Conservation (phyloP, 768 basidiomycete genomes). For the Sarcomyxa edulis region DNA sequence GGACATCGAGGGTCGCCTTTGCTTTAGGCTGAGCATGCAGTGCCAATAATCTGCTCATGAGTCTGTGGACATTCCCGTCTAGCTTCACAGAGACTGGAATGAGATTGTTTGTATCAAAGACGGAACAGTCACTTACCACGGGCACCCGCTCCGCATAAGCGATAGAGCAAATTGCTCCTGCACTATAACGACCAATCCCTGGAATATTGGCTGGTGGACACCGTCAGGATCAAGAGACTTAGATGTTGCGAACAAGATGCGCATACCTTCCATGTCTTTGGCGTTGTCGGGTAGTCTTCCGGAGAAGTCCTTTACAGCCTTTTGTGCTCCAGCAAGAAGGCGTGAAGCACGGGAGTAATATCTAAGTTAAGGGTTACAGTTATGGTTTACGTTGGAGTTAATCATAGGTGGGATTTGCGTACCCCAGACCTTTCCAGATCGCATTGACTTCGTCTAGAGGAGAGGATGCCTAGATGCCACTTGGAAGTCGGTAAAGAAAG, state of each 20-base stretch:
- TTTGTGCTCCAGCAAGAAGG: conserved; percentile 79
- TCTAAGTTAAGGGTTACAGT: no score
- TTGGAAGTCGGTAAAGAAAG: no score
- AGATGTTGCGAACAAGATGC: no score
- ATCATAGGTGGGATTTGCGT: no score
- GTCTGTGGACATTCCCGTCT: conserved; percentile 85
- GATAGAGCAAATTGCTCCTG: conserved; percentile 81
- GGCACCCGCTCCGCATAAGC: conserved; percentile 82
- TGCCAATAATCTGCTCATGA: conserved; percentile 80
- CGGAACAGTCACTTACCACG: conserved; percentile 52
- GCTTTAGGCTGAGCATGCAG: conserved; percentile 78
- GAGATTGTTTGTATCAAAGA: conserved; percentile 4
- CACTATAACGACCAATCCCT: conserved; percentile 86
- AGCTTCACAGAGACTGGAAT: conserved; percentile 40
- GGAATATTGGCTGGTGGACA: conserved; percentile 78
- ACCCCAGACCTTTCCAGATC: conserved; percentile 90
- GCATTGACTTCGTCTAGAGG: conserved; percentile 82
- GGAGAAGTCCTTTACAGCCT: conserved; percentile 55
- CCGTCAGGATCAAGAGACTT: no score
- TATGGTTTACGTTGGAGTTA: no score
- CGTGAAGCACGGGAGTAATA: conserved; percentile 87
- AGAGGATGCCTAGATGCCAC: conserved; percentile 61
- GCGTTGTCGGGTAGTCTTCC: conserved; percentile 80
- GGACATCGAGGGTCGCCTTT: conserved; percentile 68
- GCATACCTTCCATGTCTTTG: conserved; percentile 75